Evolutionary conservation across 2,329 filamentous ascomycete genomes (phyloP).

Genomic region (Cladosporium halotolerans): DNA sequence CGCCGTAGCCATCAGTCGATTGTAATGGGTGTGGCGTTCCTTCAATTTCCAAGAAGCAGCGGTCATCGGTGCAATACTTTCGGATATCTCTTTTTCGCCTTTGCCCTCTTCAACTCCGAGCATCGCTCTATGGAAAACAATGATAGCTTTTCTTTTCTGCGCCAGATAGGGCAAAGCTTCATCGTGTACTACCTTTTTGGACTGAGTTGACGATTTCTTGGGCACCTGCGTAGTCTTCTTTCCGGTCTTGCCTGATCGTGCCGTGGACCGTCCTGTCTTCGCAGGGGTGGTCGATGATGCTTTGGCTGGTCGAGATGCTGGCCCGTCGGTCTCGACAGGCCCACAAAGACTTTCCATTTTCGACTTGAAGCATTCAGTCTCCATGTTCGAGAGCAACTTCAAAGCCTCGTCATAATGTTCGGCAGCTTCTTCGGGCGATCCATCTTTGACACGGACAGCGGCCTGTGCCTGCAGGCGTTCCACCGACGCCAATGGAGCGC

Average conservation of each 20-base stretch:
- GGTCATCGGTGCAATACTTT: neutral
- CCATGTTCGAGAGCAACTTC: constrained; percentile 6
- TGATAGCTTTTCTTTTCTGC: neutral
- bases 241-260: neutral
- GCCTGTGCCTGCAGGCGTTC: constrained; percentile 20
- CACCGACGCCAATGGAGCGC: constrained; percentile 12
- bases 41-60: constrained; percentile 1
- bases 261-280: neutral
- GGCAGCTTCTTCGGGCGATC: constrained; percentile 18
- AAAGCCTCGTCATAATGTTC: constrained; percentile 17
- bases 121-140: neutral
- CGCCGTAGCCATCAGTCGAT: constrained; percentile 1
- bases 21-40: constrained; percentile 1
- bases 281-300: neutral
- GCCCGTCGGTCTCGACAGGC: neutral
- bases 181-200: neutral
- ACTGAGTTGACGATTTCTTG: neutral
- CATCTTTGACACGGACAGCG: constrained; percentile 16
- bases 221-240: neutral
- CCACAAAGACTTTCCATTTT: neutral
- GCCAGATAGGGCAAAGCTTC: neutral
- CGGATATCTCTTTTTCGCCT: neutral
- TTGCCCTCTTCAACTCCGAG: neutral
- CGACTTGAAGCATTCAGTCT: constrained; percentile 7
- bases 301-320: neutral